phyloP scores from a whole-genome alignment of 2,329 filamentous ascomycete species.

The Venturia aucupariae region DNA sequence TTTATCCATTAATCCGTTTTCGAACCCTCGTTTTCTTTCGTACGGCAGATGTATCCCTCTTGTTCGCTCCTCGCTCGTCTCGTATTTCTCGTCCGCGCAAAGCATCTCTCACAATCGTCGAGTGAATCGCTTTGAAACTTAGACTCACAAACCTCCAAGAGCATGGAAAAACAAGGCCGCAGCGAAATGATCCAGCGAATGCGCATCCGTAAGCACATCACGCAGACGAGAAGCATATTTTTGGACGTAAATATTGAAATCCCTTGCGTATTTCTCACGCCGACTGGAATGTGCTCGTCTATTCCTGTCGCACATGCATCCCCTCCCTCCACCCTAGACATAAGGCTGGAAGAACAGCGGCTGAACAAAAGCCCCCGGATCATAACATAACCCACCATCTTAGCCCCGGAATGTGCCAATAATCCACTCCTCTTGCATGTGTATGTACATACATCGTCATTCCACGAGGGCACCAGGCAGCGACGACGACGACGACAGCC shows the following conservation, averaged over 20 bases:
- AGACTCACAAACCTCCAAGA: not conserved
- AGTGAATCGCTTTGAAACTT: not conserved
- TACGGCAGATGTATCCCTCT: not conserved
- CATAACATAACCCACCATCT: not conserved
- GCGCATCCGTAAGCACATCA: not conserved
- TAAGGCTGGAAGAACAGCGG: not conserved
- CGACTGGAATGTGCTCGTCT: not conserved
- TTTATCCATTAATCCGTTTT: not conserved
- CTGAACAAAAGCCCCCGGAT: not conserved
- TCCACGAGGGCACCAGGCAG: not conserved
- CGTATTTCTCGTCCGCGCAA: not conserved
- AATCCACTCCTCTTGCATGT: not conserved
- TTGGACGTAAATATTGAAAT: not conserved
- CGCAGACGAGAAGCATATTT: not conserved
- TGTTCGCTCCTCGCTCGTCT: not conserved
- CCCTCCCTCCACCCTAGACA: not conserved
- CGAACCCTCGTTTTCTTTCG: not conserved
- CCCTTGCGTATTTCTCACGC: not conserved
- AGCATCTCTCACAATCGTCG: not conserved
- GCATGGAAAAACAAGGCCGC: not conserved
- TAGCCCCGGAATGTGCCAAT: not conserved
- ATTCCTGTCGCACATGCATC: not conserved
- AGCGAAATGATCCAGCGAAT: not conserved
- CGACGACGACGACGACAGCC: not conserved
- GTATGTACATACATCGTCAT: not conserved